phyloP scores from a whole-genome alignment of 202 grass and related monocot genomes.

The Zoysia matrella region DNA sequence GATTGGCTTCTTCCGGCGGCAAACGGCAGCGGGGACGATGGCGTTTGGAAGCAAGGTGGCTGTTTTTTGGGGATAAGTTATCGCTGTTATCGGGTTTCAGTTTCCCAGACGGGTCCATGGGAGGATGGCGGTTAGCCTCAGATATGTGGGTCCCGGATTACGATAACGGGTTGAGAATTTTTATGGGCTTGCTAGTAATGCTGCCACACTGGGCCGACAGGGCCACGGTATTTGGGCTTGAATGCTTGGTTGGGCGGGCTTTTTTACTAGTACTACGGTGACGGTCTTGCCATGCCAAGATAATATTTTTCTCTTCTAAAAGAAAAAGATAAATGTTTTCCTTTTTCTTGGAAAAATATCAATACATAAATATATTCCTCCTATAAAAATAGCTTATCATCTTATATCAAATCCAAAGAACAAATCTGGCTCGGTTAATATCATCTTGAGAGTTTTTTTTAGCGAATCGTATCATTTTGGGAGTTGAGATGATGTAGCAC shows the following conservation, averaged over 20 bases:
- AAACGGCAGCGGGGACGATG: constrained; percentile 5
- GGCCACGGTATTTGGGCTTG: neutral
- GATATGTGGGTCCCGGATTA: neutral
- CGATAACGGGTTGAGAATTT: neutral
- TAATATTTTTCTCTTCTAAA: too few relatives aligned
- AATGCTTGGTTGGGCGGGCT: neutral
- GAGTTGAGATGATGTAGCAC: too few relatives aligned
- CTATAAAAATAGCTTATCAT: too few relatives aligned
- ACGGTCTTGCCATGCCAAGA: too few relatives aligned
- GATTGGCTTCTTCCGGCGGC: constrained; percentile 15
- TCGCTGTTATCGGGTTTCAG: neutral
- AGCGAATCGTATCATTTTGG: too few relatives aligned
- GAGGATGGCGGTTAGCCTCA: neutral
- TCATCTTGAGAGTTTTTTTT: too few relatives aligned
- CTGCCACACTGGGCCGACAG: neutral
- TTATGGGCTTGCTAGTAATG: neutral
- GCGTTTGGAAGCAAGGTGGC: neutral
- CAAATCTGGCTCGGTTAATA: too few relatives aligned
- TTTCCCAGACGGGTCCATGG: neutral
- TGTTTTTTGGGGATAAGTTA: constrained; percentile 16
- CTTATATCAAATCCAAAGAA: too few relatives aligned
- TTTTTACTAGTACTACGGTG: too few relatives aligned
- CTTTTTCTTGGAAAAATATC: too few relatives aligned
- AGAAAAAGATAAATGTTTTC: too few relatives aligned
- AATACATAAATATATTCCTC: too few relatives aligned